Evolutionary conservation across 108 stramenopile genomes (phyloP).

Genomic region (Cyclostephanos invisitatus): DNA sequence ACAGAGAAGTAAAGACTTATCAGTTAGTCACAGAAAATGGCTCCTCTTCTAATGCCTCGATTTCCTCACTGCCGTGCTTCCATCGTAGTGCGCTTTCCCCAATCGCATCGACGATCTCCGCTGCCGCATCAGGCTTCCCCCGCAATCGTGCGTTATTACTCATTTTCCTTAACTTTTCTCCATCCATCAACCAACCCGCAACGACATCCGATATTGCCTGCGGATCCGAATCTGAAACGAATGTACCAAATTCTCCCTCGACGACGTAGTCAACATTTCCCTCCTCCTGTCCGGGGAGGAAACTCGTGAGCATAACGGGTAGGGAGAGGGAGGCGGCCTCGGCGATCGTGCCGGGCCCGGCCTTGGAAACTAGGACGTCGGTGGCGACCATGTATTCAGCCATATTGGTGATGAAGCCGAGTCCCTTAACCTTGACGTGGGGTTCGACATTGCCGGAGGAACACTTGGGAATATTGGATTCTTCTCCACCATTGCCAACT

Average conservation of each 20-base stretch:
- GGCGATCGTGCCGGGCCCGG: conserved; percentile 98
- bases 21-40: no score
- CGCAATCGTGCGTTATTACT: conserved; percentile 60
- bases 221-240: conserved; percentile 71
- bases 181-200: conserved; percentile 67
- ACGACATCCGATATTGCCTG: conserved; percentile 75
- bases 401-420: conserved; percentile 94
- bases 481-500: conserved; percentile 1
- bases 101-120: conserved; percentile 79
- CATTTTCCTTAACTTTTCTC: conserved; percentile 58
- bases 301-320: conserved; percentile 93
- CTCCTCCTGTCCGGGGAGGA: conserved; percentile 86
- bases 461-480: not conserved
- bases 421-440: conserved; percentile 63
- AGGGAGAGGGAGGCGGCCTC: conserved; percentile 94
- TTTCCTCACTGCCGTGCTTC: conserved; percentile 21
- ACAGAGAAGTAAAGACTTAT: not conserved
- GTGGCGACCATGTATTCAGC: conserved; percentile 97
- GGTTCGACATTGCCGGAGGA: not conserved
- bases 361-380: conserved; percentile 93
- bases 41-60: not conserved
- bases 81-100: conserved; percentile 69
- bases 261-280: conserved; percentile 90
- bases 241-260: conserved; percentile 78
- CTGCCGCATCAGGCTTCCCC: conserved; percentile 78